Percentiles rank a stretch among this genome's conserved stretches.
phyloP scores from a whole-genome alignment of 2,329 filamentous ascomycete genomes.

The Thelonectria blattea region DNA sequence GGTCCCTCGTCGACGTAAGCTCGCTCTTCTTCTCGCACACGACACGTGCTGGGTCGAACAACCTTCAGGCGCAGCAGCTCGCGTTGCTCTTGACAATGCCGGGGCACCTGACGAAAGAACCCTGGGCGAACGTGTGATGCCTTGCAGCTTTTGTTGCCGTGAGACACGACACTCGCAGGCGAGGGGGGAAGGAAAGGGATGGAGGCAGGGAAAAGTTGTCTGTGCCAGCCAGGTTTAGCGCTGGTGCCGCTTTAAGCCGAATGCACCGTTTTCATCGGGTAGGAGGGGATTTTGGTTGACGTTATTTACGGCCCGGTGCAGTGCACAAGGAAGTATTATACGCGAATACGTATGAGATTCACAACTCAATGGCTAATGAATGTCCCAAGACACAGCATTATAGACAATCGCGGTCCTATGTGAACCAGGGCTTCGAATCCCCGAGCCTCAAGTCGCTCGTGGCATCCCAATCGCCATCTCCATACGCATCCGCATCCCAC shows the following conservation, averaged over 20 bases:
- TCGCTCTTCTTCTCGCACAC: not conserved
- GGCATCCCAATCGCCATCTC: not conserved
- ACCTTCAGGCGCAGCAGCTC: not conserved
- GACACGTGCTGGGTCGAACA: not conserved
- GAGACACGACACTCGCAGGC: slow-evolving; percentile 8
- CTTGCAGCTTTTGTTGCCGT: slow-evolving; percentile 2
- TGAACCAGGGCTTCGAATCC: too few species aligned
- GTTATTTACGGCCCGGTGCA: not conserved
- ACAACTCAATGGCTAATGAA: too few species aligned
- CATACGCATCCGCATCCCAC: slow-evolving; percentile 4
- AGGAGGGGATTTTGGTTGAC: not conserved
- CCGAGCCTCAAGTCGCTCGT: too few species aligned
- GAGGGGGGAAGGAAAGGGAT: too few species aligned
- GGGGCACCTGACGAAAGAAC: slow-evolving; percentile 13
- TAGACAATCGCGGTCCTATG: too few species aligned
- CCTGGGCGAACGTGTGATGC: slow-evolving; percentile 2
- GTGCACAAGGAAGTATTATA: not conserved
- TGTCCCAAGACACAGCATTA: too few species aligned
- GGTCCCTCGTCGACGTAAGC: not conserved
- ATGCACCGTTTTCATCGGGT: not conserved
- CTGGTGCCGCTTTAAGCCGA: slow-evolving; percentile 4
- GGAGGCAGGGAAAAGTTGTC: not conserved
- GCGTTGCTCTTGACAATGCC: slow-evolving; percentile 23
- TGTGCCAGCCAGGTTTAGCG: not conserved
- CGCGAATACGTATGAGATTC: not conserved